These are phyloP conservation scores for Herpomyces periplanetae DNA, from an alignment of 2,329 filamentous ascomycete genomes.

Conservation along the genomic window DNA sequence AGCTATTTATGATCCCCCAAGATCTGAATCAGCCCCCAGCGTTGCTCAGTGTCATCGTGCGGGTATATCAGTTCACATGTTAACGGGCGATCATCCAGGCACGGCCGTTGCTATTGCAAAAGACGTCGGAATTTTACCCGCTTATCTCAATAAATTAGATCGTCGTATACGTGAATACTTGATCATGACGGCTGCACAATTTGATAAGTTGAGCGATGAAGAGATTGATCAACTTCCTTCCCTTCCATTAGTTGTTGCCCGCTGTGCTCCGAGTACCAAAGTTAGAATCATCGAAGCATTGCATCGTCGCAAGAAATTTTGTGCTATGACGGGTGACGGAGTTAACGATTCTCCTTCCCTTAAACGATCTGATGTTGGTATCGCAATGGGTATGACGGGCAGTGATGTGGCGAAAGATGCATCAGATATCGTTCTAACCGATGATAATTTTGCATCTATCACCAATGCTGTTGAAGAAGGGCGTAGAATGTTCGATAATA, in stretches of 20 bases:
- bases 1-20: conserved; percentile 53
- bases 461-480: conserved; percentile 48
- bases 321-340: conserved; percentile 59
- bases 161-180: conserved; percentile 22
- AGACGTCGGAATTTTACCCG: conserved; percentile 35
- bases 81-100: conserved; percentile 42
- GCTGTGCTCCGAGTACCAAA: conserved; percentile 52
- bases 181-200: conserved; percentile 34
- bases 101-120: conserved; percentile 39
- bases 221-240: conserved; percentile 34
- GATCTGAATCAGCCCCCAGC: conserved; percentile 31
- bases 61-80: conserved; percentile 43
- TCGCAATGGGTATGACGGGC: conserved; percentile 51
- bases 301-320: conserved; percentile 30
- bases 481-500: conserved; percentile 51
- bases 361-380: conserved; percentile 43
- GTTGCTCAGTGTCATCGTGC: conserved; percentile 28
- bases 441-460: conserved; percentile 62
- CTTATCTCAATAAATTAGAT: conserved; percentile 17
- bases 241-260: conserved; percentile 39
- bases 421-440: conserved; percentile 42
- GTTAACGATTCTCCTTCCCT: conserved; percentile 57
- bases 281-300: conserved; percentile 66
- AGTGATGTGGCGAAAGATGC: conserved; percentile 57
- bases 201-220: conserved; percentile 31